Evolutionary conservation across 495 filamentous ascomycete species (phyloP).

Genomic region (Penicillium silybi): DNA sequence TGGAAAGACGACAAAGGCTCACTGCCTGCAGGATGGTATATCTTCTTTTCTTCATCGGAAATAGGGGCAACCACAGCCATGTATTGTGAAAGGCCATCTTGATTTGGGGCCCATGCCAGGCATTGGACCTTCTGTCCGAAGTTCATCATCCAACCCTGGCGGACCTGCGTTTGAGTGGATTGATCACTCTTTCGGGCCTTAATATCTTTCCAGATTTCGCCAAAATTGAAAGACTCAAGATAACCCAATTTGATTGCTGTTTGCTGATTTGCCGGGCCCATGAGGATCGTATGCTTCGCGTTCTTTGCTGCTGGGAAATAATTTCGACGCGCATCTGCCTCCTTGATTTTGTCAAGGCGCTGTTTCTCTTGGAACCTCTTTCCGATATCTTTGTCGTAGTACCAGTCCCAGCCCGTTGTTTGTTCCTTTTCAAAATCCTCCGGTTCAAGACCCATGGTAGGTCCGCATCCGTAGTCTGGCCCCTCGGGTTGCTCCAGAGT

Average conservation of each 20-base stretch:
- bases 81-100: conserved; percentile 49
- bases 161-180: conserved; percentile 14
- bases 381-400: conserved; percentile 37
- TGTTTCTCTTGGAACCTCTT: conserved; percentile 38
- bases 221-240: conserved; percentile 40
- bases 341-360: conserved; percentile 24
- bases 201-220: conserved; percentile 38
- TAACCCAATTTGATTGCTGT: conserved; percentile 35
- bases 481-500: conserved; percentile 24
- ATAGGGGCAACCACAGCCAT: conserved; percentile 47
- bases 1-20: conserved; percentile 43
- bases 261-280: conserved; percentile 49
- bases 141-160: conserved; percentile 57
- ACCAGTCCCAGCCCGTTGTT: conserved; percentile 55
- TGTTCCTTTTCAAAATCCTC: conserved; percentile 42
- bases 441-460: conserved; percentile 34
- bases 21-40: conserved; percentile 2
- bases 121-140: conserved; percentile 49
- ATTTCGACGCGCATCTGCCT: conserved; percentile 19
- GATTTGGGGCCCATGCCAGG: conserved; percentile 56
- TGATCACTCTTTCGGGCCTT: conserved; percentile 7
- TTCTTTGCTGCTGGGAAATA: conserved; percentile 40
- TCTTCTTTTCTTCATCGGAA: conserved; percentile 30
- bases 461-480: conserved; percentile 40
- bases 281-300: conserved; percentile 41